Conservation (phyloP, 2,329 filamentous ascomycete species). For the Orbilia oligospora region DNA sequence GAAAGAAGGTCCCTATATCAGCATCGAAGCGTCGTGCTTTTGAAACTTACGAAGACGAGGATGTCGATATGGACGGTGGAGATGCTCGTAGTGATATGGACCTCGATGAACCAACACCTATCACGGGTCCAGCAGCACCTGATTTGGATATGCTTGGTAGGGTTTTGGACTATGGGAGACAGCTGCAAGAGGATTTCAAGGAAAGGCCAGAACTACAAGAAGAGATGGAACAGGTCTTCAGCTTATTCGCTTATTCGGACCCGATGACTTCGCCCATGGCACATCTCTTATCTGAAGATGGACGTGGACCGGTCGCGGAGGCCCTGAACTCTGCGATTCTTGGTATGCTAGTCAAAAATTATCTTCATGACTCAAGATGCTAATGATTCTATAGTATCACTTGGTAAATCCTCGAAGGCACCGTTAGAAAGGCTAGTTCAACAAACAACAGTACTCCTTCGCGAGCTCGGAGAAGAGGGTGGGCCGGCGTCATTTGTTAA, state of each 20-base stretch:
- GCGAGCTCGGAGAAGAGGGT: slow-evolving; percentile 83
- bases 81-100: slow-evolving; percentile 58
- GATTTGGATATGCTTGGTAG: slow-evolving; percentile 74
- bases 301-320: slow-evolving; percentile 85
- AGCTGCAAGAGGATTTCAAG: slow-evolving; percentile 80
- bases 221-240: slow-evolving; percentile 86
- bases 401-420: slow-evolving; percentile 89
- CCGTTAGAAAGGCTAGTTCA: slow-evolving; percentile 87
- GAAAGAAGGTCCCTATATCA: slow-evolving; percentile 64
- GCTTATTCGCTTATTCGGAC: slow-evolving; percentile 87
- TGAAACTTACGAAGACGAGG: slow-evolving; percentile 65
- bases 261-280: slow-evolving; percentile 82
- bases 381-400: slow-evolving; percentile 75
- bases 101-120: slow-evolving; percentile 43
- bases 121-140: neutral
- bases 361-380: neutral
- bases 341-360: slow-evolving; percentile 71
- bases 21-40: slow-evolving; percentile 64
- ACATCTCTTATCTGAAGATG: slow-evolving; percentile 81
- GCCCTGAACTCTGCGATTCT: slow-evolving; percentile 94
- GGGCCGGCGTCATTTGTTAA: slow-evolving; percentile 87
- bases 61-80: slow-evolving; percentile 73
- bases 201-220: slow-evolving; percentile 78
- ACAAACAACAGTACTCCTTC: slow-evolving; percentile 87
- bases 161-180: slow-evolving; percentile 83